Base-by-base conservation (phyloP, 2,329 filamentous ascomycete species). In the Botrytis cinerea region DNA sequence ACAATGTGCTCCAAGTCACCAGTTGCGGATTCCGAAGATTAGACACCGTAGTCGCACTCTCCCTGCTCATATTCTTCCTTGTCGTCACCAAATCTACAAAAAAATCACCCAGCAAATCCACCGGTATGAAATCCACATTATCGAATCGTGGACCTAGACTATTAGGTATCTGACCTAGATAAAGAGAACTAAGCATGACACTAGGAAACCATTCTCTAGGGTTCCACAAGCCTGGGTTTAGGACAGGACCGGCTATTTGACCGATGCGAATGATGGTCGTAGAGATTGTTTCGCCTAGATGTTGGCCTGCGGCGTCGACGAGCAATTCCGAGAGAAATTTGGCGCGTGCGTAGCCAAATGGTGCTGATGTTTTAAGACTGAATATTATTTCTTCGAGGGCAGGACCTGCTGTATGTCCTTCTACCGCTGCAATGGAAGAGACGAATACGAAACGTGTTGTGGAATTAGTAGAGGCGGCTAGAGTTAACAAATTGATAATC, bases 161-260 rank as follows among this genome's bases (percentile, higher is more conserved):
- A 35, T 35, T 35, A 35, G 35, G 35, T 35, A 35, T 35, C 35
- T 35, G 6, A 7, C 35, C 35, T 35, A 35, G 35, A 35, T 7
- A 35, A 35, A 35, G 35, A 35, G 35, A 35, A 35, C 6, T 35
- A 35, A 35, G 5, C 4, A 35, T 35, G 4, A 35, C 6, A 35
- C 6, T 35, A 35, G 35, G 35, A 35, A 35, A 28, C 43, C 2
- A 18, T 28, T 18, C 14, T 57, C 0, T 28, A 5, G 4, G 81
- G 73, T 87, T 89, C 88, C 88, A 91, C 28, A 78, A 74, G 0
- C 87, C 87, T n/a, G 77, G 64, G 7, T 66, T 77, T 25, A 81
- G 78, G 3, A 75, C 43, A 0, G 85, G 83, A 0, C 84, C 85
- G 0, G 80, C 84, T 57, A 87, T 83, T 77, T 87, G 86, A 0